phyloP scores from a whole-genome alignment of 129 eudicot species.

The Chrysanthemum lavandulifolium region DNA sequence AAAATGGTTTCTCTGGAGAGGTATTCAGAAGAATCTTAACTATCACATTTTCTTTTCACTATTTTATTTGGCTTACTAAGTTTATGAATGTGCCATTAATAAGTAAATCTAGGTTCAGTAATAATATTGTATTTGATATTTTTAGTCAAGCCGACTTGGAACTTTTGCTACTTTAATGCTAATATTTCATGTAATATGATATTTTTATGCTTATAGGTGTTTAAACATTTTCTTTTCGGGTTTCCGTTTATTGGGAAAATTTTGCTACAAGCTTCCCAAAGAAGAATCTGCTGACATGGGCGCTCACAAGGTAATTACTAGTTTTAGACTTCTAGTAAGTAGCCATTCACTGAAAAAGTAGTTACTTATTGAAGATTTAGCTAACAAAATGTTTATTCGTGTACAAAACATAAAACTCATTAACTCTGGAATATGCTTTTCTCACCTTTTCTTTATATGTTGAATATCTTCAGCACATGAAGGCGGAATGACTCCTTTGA shows the following conservation, averaged over 20 bases:
- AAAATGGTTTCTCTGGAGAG: conserved; percentile 66
- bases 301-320: conserved; percentile 29
- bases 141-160: background rate
- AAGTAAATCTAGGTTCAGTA: background rate
- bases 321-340: background rate
- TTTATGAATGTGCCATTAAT: background rate
- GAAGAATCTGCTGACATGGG: conserved; percentile 21
- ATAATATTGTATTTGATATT: background rate
- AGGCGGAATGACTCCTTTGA: conserved; percentile 19
- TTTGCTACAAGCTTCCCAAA: conserved; percentile 36
- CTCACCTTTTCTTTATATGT: conserved; percentile 14
- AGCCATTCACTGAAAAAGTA: background rate
- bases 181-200: background rate
- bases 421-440: background rate
- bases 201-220: conserved; percentile 41
- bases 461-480: conserved; percentile 29
- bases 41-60: background rate
- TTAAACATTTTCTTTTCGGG: conserved; percentile 45
- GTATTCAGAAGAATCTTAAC: conserved; percentile 27
- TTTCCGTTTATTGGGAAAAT: conserved; percentile 53
- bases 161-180: background rate
- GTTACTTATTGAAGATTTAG: background rate
- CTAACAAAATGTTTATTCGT: background rate
- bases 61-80: background rate
- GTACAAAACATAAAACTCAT: background rate